Evolutionary conservation across 2,329 filamentous ascomycete genomes (phyloP).

Genomic region (Aspergillus tamarii): DNA sequence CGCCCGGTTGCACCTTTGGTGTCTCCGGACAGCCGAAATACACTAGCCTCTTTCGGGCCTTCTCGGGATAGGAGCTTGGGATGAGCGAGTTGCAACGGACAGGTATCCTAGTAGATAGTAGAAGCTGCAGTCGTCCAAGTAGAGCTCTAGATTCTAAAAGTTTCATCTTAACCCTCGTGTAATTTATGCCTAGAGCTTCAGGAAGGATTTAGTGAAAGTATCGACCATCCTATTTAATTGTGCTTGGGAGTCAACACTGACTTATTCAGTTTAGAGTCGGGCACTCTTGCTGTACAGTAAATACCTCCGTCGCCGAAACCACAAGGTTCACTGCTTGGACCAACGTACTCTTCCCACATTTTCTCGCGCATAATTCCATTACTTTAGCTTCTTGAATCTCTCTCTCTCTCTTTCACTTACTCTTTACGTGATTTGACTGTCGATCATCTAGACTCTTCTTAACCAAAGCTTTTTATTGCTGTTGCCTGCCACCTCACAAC

Average conservation of each 20-base stretch:
- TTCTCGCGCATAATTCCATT: neutral
- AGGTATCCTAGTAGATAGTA: neutral
- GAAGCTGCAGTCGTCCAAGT: neutral
- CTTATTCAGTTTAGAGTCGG: neutral
- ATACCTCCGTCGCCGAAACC: neutral
- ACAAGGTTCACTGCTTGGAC: constrained; percentile 12
- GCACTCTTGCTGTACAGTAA: neutral
- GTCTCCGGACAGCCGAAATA: constrained; percentile 27
- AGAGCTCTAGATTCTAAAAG: neutral
- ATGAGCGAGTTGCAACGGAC: neutral
- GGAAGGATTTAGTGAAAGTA: neutral
- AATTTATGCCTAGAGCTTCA: neutral
- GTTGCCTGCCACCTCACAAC: neutral
- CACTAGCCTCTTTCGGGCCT: constrained; percentile 20
- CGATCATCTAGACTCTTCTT: neutral
- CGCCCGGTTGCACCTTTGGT: constrained; percentile 32
- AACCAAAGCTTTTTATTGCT: neutral
- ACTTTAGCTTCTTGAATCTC: neutral
- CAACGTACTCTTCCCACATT: constrained; percentile 10
- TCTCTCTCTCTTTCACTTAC: neutral
- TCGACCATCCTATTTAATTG: neutral
- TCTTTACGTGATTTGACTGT: neutral
- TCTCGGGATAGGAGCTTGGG: constrained; percentile 12
- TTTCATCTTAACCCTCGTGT: neutral
- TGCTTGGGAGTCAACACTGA: neutral